A percentile compares a stretch with the other conserved stretches of the same genome.
Conservation (phyloP, 257 asterid species). For the Orobanche coerulescens region DNA sequence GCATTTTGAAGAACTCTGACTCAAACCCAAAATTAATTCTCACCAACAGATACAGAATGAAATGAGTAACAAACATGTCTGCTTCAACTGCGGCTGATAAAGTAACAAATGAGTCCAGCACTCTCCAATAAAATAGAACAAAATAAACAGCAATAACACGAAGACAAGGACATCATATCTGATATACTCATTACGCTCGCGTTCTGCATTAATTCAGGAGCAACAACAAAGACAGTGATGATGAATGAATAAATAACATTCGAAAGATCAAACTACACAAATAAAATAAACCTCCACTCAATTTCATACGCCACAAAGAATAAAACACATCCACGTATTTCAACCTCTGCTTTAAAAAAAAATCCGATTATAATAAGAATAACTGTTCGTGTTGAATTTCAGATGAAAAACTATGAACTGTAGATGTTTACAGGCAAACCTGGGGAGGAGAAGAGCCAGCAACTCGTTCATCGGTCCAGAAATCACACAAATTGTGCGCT, state of each 20-base stretch:
- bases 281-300: conserved; percentile 3
- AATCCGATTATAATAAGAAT: background rate
- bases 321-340: conserved; percentile 1
- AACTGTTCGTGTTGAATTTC: background rate
- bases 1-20: background rate
- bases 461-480: conserved; percentile 9
- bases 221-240: background rate
- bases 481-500: conserved; percentile 9
- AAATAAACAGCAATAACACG: background rate
- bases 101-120: background rate
- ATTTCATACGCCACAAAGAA: conserved; percentile 2
- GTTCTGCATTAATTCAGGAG: background rate
- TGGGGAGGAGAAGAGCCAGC: conserved; percentile 15
- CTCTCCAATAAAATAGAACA: background rate
- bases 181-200: conserved; percentile 5
- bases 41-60: background rate
- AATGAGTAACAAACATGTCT: background rate
- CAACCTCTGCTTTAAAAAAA: background rate
- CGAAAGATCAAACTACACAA: conserved; percentile 8
- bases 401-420: background rate
- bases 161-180: background rate
- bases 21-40: background rate
- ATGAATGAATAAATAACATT: background rate
- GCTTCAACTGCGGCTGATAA: background rate
- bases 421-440: background rate